A percentile compares a stretch with the other conserved stretches of the same genome.
phyloP scores from a whole-genome alignment of 352 stramenopile species.

The Vaucheria bursata region DNA sequence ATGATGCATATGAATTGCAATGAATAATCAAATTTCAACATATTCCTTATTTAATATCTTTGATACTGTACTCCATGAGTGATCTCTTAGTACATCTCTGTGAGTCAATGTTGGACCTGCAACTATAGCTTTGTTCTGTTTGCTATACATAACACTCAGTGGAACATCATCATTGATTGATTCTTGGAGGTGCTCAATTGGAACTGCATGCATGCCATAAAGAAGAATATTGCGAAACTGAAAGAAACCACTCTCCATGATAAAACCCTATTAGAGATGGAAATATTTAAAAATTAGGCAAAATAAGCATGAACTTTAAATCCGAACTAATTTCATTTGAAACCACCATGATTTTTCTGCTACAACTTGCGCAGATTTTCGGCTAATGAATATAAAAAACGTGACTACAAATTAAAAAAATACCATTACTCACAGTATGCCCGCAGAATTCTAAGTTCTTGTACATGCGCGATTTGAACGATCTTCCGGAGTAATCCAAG shows the following conservation, averaged over 20 bases:
- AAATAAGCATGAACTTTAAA: too few relatives aligned
- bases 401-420: too few relatives aligned
- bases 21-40: slow-evolving; percentile 1
- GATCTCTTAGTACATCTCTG: neutral
- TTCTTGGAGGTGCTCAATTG: neutral
- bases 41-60: slow-evolving; percentile 2
- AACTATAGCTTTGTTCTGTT: neutral
- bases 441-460: neutral
- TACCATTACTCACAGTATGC: neutral
- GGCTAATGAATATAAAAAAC: too few relatives aligned
- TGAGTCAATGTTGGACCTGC: neutral
- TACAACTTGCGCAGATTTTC: too few relatives aligned
- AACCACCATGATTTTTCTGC: too few relatives aligned
- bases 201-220: neutral
- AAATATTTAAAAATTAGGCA: too few relatives aligned
- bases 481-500: neutral
- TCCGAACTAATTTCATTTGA: too few relatives aligned
- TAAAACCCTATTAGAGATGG: neutral
- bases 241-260: slow-evolving; percentile 1
- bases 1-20: too few relatives aligned
- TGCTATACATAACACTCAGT: neutral
- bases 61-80: neutral
- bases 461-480: neutral
- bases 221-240: slow-evolving; percentile 9
- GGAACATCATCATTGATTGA: neutral